phyloP scores from a whole-genome alignment of 1,284 basidiomycete genomes.

The Naganishia sp. region DNA sequence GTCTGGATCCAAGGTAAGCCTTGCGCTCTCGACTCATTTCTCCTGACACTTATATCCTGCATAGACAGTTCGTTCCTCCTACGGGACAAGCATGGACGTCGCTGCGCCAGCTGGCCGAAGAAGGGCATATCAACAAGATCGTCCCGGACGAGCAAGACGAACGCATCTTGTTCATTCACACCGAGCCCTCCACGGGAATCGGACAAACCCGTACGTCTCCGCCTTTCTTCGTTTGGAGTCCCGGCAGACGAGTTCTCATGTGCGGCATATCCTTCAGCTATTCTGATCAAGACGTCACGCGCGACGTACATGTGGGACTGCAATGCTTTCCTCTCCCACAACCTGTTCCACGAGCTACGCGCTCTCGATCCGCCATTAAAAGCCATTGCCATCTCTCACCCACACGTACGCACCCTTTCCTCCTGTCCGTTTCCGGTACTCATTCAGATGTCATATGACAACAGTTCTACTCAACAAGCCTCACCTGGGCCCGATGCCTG shows the following conservation, averaged over 20 bases:
- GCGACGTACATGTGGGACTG: conserved; percentile 54
- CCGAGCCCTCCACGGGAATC: conserved; percentile 47
- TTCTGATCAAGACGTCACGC: conserved; percentile 45
- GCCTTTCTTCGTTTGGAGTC: not conserved
- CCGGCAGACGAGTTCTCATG: not conserved
- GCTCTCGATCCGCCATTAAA: conserved; percentile 42
- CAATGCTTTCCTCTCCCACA: conserved; percentile 43
- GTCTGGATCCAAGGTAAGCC: conserved; percentile 29
- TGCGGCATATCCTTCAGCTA: conserved; percentile 37
- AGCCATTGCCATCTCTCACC: conserved; percentile 52
- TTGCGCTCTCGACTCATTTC: not conserved
- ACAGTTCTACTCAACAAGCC: conserved; percentile 51
- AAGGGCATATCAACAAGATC: conserved; percentile 37
- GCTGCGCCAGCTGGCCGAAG: conserved; percentile 38
- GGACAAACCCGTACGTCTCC: conserved; percentile 49
- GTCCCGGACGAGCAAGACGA: conserved; percentile 45
- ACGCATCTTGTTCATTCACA: conserved; percentile 43
- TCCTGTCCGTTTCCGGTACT: not conserved
- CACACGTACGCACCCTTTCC: conserved; percentile 42
- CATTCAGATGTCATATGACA: not conserved
- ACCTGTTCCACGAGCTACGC: conserved; percentile 40
- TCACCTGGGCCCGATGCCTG: conserved; percentile 50
- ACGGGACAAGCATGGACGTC: conserved; percentile 48
- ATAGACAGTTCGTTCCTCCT: conserved; percentile 46
- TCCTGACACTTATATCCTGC: not conserved